Evolutionary conservation across 306 rosid species (phyloP), one percentile per base, ranked within the genome.

Genomic region (Quercus parvula): DNA sequence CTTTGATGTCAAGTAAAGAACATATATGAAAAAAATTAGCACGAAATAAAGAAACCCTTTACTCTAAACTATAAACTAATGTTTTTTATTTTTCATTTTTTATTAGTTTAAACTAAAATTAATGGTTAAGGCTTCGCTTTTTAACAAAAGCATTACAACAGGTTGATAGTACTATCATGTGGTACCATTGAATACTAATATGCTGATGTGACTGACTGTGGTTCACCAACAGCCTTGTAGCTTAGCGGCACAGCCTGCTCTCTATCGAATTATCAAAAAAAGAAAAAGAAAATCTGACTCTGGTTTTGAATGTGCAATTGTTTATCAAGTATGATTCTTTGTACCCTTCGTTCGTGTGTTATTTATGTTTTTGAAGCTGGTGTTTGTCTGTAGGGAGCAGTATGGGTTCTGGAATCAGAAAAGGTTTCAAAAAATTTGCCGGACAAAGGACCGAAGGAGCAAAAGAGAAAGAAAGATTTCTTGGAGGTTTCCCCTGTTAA

Each of bases 361-460:
- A 17, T 44, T 55, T 4, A 17, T 44, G 5, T 19, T 24, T 75
- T 49, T 75, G 67, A 57, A 80, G 71, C 78, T 83, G 59, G 62
- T 24, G 41, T 24, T 77, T 75, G 70, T 73, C 59, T 46, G 77
- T 85, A 95, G 99, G 99, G 99, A 46, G 81, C 84, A 73, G 82
- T 95, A 83, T 95, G 99, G 99, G 83, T 95, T 63, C 78, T 92
- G 73, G 98, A 90, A 81, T 77, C 92, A 54, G 91, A 86, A 28
- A 91, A 89, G 78, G 86, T 83, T 82, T 81, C 90, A 10, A 89
- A 83, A 81, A 82, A 69, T 71, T 62, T 77, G 74, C 78, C 18
- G 73, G 94, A 91, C 14, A 89, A 80, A 77, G 82, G 79, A 63
- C 44, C 81, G 22, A 85, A 44, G 67, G 95, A 90, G 79, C 91